Conservation (phyloP, 179 eudicot species). For the Pouteria campechiana region DNA sequence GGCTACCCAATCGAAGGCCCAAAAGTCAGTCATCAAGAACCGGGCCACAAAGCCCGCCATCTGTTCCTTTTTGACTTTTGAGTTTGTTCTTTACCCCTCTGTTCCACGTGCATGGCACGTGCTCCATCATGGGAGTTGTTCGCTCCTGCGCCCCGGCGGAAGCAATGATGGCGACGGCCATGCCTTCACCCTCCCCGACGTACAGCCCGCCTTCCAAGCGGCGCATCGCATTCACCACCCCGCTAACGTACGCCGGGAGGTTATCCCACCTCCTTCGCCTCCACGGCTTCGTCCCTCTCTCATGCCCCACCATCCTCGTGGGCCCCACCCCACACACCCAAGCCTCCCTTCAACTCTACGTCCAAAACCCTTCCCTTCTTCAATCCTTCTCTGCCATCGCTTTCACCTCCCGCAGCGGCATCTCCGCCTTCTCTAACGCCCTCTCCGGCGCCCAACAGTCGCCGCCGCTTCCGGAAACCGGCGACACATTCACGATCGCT, state of each 20-base stretch:
- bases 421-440: conserved; percentile 30
- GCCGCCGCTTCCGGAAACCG: conserved; percentile 21
- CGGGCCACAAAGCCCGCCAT: too few relatives aligned
- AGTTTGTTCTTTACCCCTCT: too few relatives aligned
- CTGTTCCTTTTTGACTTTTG: too few relatives aligned
- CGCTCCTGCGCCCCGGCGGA: too few relatives aligned
- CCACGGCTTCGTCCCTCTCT: conserved; percentile 55
- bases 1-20: too few relatives aligned
- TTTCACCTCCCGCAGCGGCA: conserved; percentile 61
- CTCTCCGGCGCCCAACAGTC: conserved; percentile 2
- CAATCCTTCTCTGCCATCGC: conserved; percentile 50
- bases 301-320: conserved; percentile 58
- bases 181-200: conserved; percentile 4
- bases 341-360: conserved; percentile 26
- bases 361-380: conserved; percentile 21
- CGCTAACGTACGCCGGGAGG: conserved; percentile 56
- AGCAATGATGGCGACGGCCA: too few relatives aligned
- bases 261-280: conserved; percentile 38
- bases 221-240: conserved; percentile 72
- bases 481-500: conserved; percentile 27
- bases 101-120: too few relatives aligned
- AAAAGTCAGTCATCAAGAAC: too few relatives aligned
- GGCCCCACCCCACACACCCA: conserved; percentile 38
- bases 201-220: conserved; percentile 4
- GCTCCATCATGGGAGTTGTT: too few relatives aligned